Base-by-base conservation (phyloP, 805 yeast species). In the Candida cerambycidarum region DNA sequence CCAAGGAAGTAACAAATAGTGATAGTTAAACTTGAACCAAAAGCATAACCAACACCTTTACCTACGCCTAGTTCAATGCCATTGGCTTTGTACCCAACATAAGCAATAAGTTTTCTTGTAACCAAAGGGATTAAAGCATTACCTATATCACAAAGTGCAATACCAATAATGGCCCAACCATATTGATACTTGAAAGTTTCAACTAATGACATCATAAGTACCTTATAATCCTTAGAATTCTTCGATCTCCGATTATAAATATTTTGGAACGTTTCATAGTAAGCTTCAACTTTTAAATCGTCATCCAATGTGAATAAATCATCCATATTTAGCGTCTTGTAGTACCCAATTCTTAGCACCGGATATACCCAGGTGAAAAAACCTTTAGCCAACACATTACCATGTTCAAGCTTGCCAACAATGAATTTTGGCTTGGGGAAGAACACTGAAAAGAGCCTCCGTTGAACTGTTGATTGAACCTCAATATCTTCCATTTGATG, bases 321-420 rank as follows among this genome's bases (percentile, higher is more conserved):
- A 36, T 76, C 73, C 2, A 83, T 79, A 33, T 75, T 76, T 32
- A 85, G 60, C 0, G 90, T 83, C 54, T 93, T 71, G 58, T 79
- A 81, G 60, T 85, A 85, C 4, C 95, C 93, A 4, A 77, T 75
- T 11, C 61, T 63, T 69, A 86, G 62, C 30, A 85, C 52, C 0
- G 89, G 89, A 19, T 63, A 54, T 34, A 85, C 61, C 90, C 92
- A 86, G 79, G 82, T 73, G 57, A 84, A 80, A 51, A 80, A 76
- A 0, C 69, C 34, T 50, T 62, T 63, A 11, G 71, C 68, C 8
- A 79, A 10, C 21, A 58, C 32, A 41, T 72, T 72, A 11, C 73
- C 65, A n/a, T 18, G 32, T 28, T 55, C 48, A 42, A 67, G 68
- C 17, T 36, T 45, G 13, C 70, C 72, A 1, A 63, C 48, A 0